Conservation (phyloP, 2,329 filamentous ascomycete species). For the Colletotrichum coccodes region DNA sequence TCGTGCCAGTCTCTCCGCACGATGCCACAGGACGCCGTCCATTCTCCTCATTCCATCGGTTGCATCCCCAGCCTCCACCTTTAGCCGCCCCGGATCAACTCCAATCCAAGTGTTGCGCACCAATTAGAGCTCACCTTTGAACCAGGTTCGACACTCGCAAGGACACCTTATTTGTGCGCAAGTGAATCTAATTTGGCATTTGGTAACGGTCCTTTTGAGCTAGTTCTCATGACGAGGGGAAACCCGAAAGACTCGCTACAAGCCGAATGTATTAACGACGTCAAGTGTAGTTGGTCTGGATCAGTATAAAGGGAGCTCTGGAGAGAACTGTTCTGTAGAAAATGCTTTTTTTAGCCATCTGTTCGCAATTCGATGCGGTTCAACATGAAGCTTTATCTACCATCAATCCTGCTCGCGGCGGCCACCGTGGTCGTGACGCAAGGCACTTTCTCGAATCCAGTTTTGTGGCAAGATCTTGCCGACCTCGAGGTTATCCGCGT, state of each 20-base stretch:
- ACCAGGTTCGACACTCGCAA: background rate
- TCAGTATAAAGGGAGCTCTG: background rate
- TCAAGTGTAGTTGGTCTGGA: background rate
- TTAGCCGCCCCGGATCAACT: conserved; percentile 21
- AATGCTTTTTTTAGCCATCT: no score
- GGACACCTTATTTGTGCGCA: conserved; percentile 27
- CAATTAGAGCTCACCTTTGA: background rate
- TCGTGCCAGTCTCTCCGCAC: background rate
- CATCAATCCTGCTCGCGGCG: background rate
- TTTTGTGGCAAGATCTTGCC: conserved; percentile 61
- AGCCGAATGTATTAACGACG: background rate
- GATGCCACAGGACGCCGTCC: conserved; percentile 8
- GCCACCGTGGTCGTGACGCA: conserved; percentile 1
- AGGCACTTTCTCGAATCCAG: conserved; percentile 53
- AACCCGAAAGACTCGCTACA: background rate
- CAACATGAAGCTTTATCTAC: conserved; percentile 6
- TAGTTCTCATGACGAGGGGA: background rate
- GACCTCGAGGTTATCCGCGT: conserved; percentile 59
- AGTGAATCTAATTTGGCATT: conserved; percentile 12
- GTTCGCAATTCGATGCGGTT: background rate
- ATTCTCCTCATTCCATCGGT: background rate
- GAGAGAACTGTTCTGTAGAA: background rate
- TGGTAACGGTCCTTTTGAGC: background rate
- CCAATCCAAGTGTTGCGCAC: conserved; percentile 19
- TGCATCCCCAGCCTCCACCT: conserved; percentile 17